These are phyloP conservation scores for Fraxinus platypoda DNA, from an alignment of 305 asterid species.

Conservation along the genomic window DNA sequence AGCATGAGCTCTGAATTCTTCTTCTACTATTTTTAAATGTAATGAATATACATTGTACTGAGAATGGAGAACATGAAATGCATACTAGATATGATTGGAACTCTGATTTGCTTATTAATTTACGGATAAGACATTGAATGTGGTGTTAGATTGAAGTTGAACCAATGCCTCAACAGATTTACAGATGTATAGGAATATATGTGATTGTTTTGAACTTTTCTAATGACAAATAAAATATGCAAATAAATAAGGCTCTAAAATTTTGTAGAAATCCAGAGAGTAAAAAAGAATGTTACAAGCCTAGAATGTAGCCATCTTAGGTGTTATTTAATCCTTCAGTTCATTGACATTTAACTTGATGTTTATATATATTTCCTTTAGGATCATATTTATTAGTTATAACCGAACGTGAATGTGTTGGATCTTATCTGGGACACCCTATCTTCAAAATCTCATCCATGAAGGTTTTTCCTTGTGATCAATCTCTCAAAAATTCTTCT, in stretches of 20 bases:
- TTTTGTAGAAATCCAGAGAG: not conserved
- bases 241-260: not conserved
- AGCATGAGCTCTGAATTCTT: not conserved
- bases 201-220: not conserved
- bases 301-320: not conserved
- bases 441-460: constrained; percentile 70
- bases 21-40: not conserved
- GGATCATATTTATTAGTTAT: constrained; percentile 80
- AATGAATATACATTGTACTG: not conserved
- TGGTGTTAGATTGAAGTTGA: constrained; percentile 4
- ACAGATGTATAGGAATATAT: not conserved
- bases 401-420: constrained; percentile 74
- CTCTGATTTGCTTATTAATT: not conserved
- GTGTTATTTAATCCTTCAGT: not conserved
- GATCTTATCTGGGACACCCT: constrained; percentile 68
- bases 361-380: constrained; percentile 32
- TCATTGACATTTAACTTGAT: constrained; percentile 19
- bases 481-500: constrained; percentile 63
- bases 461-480: constrained; percentile 82
- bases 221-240: not conserved
- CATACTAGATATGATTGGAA: not conserved
- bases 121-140: not conserved
- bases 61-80: not conserved
- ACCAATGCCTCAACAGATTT: not conserved
- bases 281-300: not conserved